Evolutionary conservation across 2,329 filamentous ascomycete species (phyloP).

Genomic region (Hypoxylon sp.): DNA sequence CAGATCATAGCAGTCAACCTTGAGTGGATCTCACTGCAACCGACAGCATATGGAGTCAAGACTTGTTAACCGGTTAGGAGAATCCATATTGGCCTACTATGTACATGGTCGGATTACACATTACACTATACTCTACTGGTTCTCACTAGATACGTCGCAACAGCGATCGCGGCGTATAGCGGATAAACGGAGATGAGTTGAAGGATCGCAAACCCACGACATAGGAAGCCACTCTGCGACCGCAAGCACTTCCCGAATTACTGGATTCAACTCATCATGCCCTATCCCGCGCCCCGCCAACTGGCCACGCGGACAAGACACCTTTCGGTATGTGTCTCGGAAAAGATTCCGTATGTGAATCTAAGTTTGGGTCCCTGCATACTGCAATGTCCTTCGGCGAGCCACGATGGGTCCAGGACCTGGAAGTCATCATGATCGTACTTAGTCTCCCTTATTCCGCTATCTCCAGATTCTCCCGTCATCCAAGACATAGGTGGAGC

Average conservation of each 20-base stretch:
- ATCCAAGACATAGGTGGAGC: slow-evolving; percentile 2
- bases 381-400: slow-evolving; percentile 24
- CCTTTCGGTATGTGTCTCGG: slow-evolving; percentile 27
- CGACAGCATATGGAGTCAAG: slow-evolving; percentile 12
- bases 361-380: slow-evolving; percentile 27
- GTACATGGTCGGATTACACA: slow-evolving; percentile 21
- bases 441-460: slow-evolving; percentile 13
- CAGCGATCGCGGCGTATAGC: slow-evolving; percentile 15
- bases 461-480: slow-evolving; percentile 9
- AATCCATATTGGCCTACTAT: slow-evolving; percentile 25
- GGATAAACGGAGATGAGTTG: slow-evolving; percentile 35
- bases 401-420: slow-evolving; percentile 15
- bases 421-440: slow-evolving; percentile 22
- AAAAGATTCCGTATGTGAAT: slow-evolving; percentile 33
- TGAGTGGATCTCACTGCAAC: slow-evolving; percentile 28
- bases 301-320: slow-evolving; percentile 16
- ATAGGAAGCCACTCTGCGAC: slow-evolving; percentile 5
- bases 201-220: slow-evolving; percentile 29
- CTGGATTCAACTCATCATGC: slow-evolving; percentile 5
- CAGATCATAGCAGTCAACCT: slow-evolving; percentile 32
- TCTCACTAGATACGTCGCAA: slow-evolving; percentile 20
- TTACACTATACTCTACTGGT: not conserved
- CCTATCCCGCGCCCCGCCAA: slow-evolving; percentile 1
- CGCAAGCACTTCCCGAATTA: slow-evolving; percentile 1
- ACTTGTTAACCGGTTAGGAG: not conserved